Conservation (phyloP, 1,284 basidiomycete species). For the Stygiomarasmius scandens region DNA sequence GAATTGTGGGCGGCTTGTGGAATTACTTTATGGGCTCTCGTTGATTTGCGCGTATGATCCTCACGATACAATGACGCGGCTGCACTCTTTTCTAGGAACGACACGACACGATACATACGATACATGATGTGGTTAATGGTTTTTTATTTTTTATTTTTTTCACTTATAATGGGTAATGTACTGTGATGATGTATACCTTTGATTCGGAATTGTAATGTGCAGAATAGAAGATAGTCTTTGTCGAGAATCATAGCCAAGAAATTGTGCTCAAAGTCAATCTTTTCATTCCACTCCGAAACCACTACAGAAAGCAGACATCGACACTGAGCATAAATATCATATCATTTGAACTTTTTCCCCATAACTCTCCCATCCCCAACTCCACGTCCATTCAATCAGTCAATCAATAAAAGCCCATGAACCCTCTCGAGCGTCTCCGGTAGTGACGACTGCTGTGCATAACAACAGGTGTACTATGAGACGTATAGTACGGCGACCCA, state of each 20-base stretch:
- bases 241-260: no score
- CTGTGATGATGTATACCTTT: no score
- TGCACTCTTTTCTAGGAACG: no score
- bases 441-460: background rate
- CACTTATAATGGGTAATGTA: no score
- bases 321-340: background rate
- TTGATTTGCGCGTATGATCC: background rate
- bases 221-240: no score
- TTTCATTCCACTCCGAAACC: background rate
- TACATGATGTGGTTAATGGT: no score
- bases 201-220: no score
- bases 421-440: background rate
- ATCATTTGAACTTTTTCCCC: no score
- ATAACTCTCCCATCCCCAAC: no score
- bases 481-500: conserved; percentile 3
- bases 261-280: background rate
- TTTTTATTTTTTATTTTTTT: no score
- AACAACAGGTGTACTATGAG: background rate
- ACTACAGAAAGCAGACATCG: background rate
- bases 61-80: no score
- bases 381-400: background rate
- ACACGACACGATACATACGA: no score
- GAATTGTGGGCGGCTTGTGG: background rate
- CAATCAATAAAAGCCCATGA: background rate
- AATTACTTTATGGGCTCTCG: background rate